Evolutionary conservation across 2,329 filamentous ascomycete species (phyloP), one percentile per base, ranked within the genome.

Genomic region (Trichoderma sp.): DNA sequence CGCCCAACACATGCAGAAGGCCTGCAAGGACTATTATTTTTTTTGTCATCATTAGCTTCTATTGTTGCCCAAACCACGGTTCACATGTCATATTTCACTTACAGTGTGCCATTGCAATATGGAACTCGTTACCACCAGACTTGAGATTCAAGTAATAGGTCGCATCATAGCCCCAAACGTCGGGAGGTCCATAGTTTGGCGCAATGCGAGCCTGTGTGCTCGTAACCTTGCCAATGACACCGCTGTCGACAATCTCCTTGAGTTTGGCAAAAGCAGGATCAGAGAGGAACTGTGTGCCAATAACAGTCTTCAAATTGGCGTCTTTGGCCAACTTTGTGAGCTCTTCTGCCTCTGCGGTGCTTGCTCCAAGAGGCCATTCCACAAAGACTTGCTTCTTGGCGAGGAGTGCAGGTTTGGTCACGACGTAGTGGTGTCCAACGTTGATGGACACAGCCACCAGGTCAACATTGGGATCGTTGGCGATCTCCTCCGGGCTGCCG

Each of bases 341-440:
- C 68, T 83, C 81, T n/a, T 76, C 72, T 0, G 81, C 82, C 2
- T 80, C 74, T 2, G 72, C 68, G 1, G 77, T 72, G 64, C 81
- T 81, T 13, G 80, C 74, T 0, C 82, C 83, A 0, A 88, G 78
- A 3, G 85, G 86, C 83, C 86, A 88, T 76, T 88, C 86, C 16
- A 87, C 80, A 70, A 80, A 88, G 0, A 85, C 79, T 0, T 79
- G 74, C 74, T 87, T 87, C 8, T 84, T 85, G 0, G 82, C 81
- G 7, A 76, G 73, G 1, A 88, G 70, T 2, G 80, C 82, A 21
- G 64, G 70, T 60, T 59, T 70, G 16, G 58, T 40, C 29, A 61
- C 63, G 10, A 33, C 37, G 35, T 79, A 79, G 72, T 88, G 86
- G 5, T 79, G 79, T 61, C 84, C 83, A 0, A 86, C 85, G 13